phyloP scores from a whole-genome alignment of 2,329 filamentous ascomycete genomes.

The Orbilia brochopaga region DNA sequence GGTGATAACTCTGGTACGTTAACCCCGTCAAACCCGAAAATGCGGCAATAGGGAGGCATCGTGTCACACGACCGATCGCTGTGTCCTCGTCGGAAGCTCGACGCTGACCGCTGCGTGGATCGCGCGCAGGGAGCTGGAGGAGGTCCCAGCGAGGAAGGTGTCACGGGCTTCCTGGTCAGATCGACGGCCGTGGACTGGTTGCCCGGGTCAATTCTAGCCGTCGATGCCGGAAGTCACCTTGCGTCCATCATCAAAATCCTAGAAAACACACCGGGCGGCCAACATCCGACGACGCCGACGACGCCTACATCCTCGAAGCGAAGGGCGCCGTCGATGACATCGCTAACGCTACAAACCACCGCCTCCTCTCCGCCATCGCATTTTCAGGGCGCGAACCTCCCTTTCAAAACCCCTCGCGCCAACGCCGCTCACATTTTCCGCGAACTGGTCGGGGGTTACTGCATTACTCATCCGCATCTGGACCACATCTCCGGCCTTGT shows the following conservation, averaged over 20 bases:
- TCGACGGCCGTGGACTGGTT: slow-evolving; percentile 79
- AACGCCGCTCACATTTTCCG: slow-evolving; percentile 83
- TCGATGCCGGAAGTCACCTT: slow-evolving; percentile 91
- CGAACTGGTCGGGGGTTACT: slow-evolving; percentile 80
- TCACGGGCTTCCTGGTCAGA: slow-evolving; percentile 86
- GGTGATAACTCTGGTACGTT: slow-evolving; percentile 49
- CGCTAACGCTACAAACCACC: slow-evolving; percentile 16
- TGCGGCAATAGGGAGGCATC: background rate
- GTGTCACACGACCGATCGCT: slow-evolving; percentile 19
- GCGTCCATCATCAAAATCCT: slow-evolving; percentile 82
- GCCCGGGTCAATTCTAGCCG: slow-evolving; percentile 81
- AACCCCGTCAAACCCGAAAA: background rate
- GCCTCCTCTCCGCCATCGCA: slow-evolving; percentile 29
- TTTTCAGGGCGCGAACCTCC: slow-evolving; percentile 73
- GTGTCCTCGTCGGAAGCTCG: background rate
- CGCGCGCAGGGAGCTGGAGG: slow-evolving; percentile 72
- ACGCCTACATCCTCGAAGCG: slow-evolving; percentile 49
- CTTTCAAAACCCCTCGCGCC: slow-evolving; percentile 69
- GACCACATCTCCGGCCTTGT: slow-evolving; percentile 92
- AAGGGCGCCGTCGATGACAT: slow-evolving; percentile 16
- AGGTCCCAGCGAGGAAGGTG: slow-evolving; percentile 86
- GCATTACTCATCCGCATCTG: slow-evolving; percentile 96
- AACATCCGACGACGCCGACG: slow-evolving; percentile 48
- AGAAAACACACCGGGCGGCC: slow-evolving; percentile 63
- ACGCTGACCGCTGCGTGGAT: slow-evolving; percentile 13